phyloP scores from a whole-genome alignment of 2,329 filamentous ascomycete species.

The Colletotrichum eremochloae region DNA sequence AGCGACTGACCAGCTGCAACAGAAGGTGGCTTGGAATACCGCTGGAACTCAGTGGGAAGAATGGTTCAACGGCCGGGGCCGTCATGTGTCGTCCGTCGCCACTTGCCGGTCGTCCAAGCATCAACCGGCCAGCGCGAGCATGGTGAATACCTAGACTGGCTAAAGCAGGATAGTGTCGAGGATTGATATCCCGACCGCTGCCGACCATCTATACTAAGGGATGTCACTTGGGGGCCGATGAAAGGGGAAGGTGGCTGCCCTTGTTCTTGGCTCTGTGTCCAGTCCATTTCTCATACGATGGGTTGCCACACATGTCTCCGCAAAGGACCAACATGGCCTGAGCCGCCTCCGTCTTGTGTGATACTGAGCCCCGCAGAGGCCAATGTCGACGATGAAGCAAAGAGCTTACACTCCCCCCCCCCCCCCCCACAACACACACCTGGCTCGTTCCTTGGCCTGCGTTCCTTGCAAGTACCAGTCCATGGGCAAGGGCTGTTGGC shows the following conservation, averaged over 20 bases:
- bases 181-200: constrained; percentile 28
- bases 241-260: constrained; percentile 37
- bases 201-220: constrained; percentile 20
- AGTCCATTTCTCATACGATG: constrained; percentile 36
- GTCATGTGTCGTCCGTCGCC: neutral
- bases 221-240: constrained; percentile 41
- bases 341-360: constrained; percentile 35
- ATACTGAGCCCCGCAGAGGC: constrained; percentile 38
- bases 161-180: constrained; percentile 11
- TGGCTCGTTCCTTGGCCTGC: constrained; percentile 19
- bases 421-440: neutral
- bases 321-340: constrained; percentile 32
- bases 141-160: neutral
- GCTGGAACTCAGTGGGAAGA: constrained; percentile 10
- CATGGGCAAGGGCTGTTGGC: constrained; percentile 28
- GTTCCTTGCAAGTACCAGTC: constrained; percentile 27
- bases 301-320: constrained; percentile 6
- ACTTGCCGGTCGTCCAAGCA: constrained; percentile 7
- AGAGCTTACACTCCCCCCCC: constrained; percentile 10
- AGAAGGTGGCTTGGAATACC: constrained; percentile 19
- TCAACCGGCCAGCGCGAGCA: constrained; percentile 7
- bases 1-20: constrained; percentile 5
- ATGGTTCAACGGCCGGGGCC: neutral
- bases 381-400: constrained; percentile 32
- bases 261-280: constrained; percentile 28